These are phyloP conservation scores for Fistulifera solaris DNA, from an alignment of 108 stramenopile genomes.

Conservation along the genomic window DNA sequence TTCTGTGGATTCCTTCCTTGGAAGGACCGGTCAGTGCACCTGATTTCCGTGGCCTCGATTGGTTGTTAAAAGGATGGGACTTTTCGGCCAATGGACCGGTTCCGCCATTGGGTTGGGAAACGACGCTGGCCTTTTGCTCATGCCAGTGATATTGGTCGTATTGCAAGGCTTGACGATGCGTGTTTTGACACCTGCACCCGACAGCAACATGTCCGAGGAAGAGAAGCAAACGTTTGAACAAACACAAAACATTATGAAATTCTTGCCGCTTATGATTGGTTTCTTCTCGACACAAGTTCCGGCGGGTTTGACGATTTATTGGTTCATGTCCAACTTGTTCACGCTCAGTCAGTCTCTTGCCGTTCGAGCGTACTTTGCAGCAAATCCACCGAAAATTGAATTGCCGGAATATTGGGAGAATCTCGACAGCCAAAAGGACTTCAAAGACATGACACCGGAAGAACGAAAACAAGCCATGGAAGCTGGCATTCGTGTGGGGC, in stretches of 20 bases:
- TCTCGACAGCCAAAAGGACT: conserved; percentile 46
- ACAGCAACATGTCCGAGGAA: conserved; percentile 51
- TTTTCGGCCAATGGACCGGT: conserved; percentile 23
- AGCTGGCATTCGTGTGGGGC: conserved; percentile 68
- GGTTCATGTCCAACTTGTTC: conserved; percentile 89
- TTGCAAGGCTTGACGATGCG: conserved; percentile 81
- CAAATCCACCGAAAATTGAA: conserved; percentile 77
- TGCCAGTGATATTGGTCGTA: conserved; percentile 85
- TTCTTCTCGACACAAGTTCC: conserved; percentile 93
- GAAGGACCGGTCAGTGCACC: conserved; percentile 85
- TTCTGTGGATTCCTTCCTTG: conserved; percentile 92
- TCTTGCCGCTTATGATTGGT: conserved; percentile 90
- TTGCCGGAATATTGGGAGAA: conserved; percentile 79
- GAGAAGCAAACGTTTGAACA: conserved; percentile 55
- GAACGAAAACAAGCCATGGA: conserved; percentile 67
- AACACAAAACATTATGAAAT: conserved; percentile 72
- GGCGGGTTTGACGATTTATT: conserved; percentile 93
- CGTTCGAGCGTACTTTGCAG: conserved; percentile 66
- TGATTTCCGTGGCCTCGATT: conserved; percentile 72
- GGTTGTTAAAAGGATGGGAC: conserved; percentile 65
- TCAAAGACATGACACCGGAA: conserved; percentile 63
- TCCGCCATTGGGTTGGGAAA: conserved; percentile 87
- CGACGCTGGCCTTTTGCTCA: conserved; percentile 82
- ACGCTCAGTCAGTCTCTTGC: conserved; percentile 68
- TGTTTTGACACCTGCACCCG: conserved; percentile 67